phyloP scores from a whole-genome alignment of 768 basidiomycete genomes.

The Phanerodontia chrysosporium region DNA sequence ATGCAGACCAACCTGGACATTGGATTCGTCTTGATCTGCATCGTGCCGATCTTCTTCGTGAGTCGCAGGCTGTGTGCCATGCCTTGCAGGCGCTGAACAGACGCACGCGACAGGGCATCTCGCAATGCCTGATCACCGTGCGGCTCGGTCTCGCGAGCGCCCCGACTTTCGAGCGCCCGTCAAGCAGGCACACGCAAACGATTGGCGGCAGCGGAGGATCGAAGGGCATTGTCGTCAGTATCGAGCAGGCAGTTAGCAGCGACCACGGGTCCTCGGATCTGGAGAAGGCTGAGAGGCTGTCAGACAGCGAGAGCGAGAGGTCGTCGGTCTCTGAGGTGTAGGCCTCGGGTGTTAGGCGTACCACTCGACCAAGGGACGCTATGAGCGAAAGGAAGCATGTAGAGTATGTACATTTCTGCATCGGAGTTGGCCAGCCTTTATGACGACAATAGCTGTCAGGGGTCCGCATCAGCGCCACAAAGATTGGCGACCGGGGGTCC shows the following conservation, averaged over 20 bases:
- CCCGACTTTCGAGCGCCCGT: not conserved
- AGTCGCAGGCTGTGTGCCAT: not conserved
- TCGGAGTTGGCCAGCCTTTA: no score
- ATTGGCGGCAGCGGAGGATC: not conserved
- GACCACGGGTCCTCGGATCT: not conserved
- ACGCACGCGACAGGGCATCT: constrained; percentile 17
- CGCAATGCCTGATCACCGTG: constrained; percentile 20
- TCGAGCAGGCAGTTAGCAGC: not conserved
- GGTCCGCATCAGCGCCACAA: no score
- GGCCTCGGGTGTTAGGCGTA: no score
- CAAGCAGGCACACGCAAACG: not conserved
- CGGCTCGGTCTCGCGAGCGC: constrained; percentile 13
- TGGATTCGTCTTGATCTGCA: constrained; percentile 14
- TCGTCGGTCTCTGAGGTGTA: not conserved
- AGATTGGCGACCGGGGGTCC: no score
- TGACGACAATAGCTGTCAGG: no score
- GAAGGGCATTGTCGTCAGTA: not conserved
- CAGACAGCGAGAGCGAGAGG: not conserved
- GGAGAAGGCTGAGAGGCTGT: not conserved
- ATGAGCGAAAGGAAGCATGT: no score
- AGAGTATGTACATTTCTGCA: no score
- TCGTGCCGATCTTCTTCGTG: constrained; percentile 18
- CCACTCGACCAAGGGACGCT: no score
- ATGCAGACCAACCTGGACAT: constrained; percentile 13
- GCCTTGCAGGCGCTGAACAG: no score